Evolutionary conservation across 208 protist species (phyloP).

Genomic region (Trypanosoma boissoni): DNA sequence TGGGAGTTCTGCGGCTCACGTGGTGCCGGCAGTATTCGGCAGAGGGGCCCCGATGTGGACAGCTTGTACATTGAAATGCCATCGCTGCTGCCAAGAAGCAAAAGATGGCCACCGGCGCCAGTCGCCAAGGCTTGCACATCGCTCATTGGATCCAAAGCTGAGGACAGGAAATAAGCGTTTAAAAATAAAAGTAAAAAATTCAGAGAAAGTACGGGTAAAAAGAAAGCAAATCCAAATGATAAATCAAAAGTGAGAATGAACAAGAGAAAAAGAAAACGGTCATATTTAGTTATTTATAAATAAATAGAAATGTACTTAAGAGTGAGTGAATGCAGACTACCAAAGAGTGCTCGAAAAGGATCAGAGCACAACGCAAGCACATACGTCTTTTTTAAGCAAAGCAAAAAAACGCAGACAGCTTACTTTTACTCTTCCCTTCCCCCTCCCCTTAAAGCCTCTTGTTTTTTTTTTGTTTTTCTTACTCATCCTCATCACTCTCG

Average conservation of each 20-base stretch:
- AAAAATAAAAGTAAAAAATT: not conserved
- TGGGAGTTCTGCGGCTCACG: conserved; percentile 5
- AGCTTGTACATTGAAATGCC: conserved; percentile 19
- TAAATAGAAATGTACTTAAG: conserved; percentile 5
- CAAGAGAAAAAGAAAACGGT: not conserved
- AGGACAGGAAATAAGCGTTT: not conserved
- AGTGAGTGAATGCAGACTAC: no score
- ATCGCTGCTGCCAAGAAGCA: conserved; percentile 20
- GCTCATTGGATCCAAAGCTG: not conserved
- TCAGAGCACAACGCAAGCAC: no score
- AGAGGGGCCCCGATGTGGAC: not conserved
- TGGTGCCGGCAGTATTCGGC: conserved; percentile 13
- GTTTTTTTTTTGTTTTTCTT: conserved; percentile 2
- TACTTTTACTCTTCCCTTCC: not conserved
- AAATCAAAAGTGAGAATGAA: not conserved
- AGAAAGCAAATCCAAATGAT: not conserved
- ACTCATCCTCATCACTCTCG: no score
- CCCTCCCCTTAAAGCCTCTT: not conserved
- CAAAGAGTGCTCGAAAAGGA: no score
- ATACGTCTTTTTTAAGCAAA: no score
- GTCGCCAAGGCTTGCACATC: conserved; percentile 11
- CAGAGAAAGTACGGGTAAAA: not conserved
- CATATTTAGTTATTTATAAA: not conserved
- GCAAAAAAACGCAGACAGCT: no score
- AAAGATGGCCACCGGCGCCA: conserved; percentile 14